phyloP scores from a whole-genome alignment of 1,139 yeast species.

The Kazachstania sp. region DNA sequence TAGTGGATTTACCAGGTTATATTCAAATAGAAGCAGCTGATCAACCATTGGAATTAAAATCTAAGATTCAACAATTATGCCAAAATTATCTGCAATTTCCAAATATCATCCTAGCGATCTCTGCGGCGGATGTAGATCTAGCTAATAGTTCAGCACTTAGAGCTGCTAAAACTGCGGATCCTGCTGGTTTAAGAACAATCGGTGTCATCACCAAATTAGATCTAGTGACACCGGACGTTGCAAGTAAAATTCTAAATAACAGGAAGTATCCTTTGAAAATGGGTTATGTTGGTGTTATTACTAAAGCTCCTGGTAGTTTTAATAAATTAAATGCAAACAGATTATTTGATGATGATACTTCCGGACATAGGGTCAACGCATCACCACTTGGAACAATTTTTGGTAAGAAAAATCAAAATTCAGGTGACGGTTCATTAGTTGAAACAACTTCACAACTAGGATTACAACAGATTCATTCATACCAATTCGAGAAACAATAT shows the following conservation, averaged over 20 bases:
- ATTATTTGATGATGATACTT: conserved; percentile 2
- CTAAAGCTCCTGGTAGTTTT: conserved; percentile 50
- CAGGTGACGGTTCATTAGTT: background rate
- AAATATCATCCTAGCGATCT: conserved; percentile 87
- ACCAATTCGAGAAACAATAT: conserved; percentile 56
- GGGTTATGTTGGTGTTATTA: conserved; percentile 97
- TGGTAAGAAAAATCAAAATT: conserved; percentile 13
- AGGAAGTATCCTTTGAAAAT: conserved; percentile 79
- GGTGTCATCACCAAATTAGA: conserved; percentile 95
- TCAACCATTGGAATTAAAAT: conserved; percentile 79
- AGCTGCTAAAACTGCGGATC: conserved; percentile 90
- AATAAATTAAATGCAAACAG: conserved; percentile 1
- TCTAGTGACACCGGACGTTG: conserved; percentile 69
- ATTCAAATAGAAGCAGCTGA: conserved; percentile 96
- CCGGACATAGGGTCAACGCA: background rate
- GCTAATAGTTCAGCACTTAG: conserved; percentile 92
- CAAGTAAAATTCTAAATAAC: conserved; percentile 61
- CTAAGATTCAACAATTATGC: conserved; percentile 70
- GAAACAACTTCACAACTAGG: conserved; percentile 6
- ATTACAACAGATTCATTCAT: conserved; percentile 37
- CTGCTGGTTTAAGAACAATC: conserved; percentile 87
- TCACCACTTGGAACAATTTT: conserved; percentile 27
- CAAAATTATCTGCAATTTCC: conserved; percentile 83
- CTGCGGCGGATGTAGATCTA: conserved; percentile 96
- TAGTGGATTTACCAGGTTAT: conserved; percentile 95